These are phyloP conservation scores for Neofusicoccum sp. DNA, from an alignment of 2,329 filamentous ascomycete genomes.

Conservation along the genomic window DNA sequence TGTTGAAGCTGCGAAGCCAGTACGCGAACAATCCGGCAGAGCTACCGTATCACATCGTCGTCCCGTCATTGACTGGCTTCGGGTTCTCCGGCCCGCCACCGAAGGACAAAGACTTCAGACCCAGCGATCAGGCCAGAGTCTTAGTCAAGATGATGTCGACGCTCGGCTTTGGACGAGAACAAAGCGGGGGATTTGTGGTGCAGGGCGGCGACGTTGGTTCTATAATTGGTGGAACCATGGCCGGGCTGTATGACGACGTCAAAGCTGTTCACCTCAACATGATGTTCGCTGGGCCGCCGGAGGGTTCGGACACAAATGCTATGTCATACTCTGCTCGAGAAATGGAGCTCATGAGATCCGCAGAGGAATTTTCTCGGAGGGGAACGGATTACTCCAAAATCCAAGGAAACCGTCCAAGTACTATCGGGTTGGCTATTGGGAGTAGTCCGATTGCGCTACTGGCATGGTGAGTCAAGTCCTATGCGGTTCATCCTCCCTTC, in stretches of 20 bases:
- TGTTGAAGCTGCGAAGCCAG: slow-evolving; percentile 46
- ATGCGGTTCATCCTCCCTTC: too few species aligned
- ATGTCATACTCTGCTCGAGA: not conserved
- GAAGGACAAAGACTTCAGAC: slow-evolving; percentile 43
- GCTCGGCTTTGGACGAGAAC: slow-evolving; percentile 54
- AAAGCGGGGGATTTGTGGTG: slow-evolving; percentile 50
- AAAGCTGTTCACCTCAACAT: slow-evolving; percentile 37
- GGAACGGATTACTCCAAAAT: slow-evolving; percentile 53
- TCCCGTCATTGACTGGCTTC: slow-evolving; percentile 58
- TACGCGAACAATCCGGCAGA: slow-evolving; percentile 49
- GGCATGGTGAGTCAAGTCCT: slow-evolving; percentile 44
- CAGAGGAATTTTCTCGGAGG: slow-evolving; percentile 34
- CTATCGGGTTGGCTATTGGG: slow-evolving; percentile 55
- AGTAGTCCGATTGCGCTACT: slow-evolving; percentile 57
- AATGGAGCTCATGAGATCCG: not conserved
- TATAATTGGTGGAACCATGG: slow-evolving; percentile 42
- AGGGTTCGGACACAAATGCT: not conserved
- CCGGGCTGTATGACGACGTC: slow-evolving; percentile 44
- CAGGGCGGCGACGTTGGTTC: slow-evolving; percentile 60
- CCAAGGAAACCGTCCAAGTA: slow-evolving; percentile 56
- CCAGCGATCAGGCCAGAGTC: slow-evolving; percentile 42
- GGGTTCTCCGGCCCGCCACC: slow-evolving; percentile 50
- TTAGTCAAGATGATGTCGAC: slow-evolving; percentile 54
- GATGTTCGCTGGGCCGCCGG: not conserved
- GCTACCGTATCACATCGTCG: slow-evolving; percentile 58